Base-by-base conservation (phyloP, 345 rosid genomes). In the Eucalyptus cloeziana region DNA sequence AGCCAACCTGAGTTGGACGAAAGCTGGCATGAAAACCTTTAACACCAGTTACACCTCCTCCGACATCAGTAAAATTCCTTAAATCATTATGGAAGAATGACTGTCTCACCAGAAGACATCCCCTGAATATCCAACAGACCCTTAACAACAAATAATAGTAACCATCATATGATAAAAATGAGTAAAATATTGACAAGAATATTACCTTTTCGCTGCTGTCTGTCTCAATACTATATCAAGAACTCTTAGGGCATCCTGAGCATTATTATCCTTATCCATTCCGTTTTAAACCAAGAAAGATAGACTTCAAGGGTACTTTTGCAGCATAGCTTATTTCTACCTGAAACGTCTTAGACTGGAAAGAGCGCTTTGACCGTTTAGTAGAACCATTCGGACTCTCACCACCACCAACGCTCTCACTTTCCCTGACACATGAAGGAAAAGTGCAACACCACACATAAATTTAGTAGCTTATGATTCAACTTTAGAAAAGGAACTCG, bases 1-100 rank as follows among this genome's bases (percentile, higher is more conserved):
- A 92, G 89, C 98, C 99, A 86, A 94, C 95, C 88, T 96, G 96
- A 90, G 95, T 97, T 92, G 96, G 93, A 43, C 94, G 94, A 88
- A 97, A 97, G 93, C 99, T 96, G 86, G 97, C 96, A 87, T 96
- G 96, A 93, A 95, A 95, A 31, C 99, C 99, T 89, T 93, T 91
- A 71, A 95, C 91, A 81, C 96, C 98, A 54, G 86, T 89, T 64
- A 93, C 94, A 44, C 99, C 98, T 88, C 94, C 97, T 43, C 97
- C 97, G 80, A 96, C 94, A 83, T 96, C 96, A 87, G 87, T 54
- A 87, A 91, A 92, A 89, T 90, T 93, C 88, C 88, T 86, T 52
- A 94, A 90, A 87, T 94, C 94, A 85, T 93, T 92, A 62, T 91
- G 93, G 91, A 97, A 97, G 92, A 95, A 97, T 43, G 99, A 95